Evolutionary conservation across 1,139 yeast species (phyloP).

Genomic region (Lodderomyces jiufengensis): DNA sequence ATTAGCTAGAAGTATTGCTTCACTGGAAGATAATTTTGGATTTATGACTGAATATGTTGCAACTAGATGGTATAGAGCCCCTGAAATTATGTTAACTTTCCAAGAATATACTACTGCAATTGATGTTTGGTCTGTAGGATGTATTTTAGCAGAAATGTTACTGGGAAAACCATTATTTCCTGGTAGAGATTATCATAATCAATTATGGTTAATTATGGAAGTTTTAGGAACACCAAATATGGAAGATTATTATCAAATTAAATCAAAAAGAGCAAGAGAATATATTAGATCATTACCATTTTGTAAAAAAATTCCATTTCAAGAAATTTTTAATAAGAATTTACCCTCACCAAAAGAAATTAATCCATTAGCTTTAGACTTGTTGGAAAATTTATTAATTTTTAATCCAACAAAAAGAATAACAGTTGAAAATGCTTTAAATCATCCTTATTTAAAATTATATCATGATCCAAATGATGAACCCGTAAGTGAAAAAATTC

Average conservation of each 20-base stretch:
- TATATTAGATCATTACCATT: conserved; percentile 60
- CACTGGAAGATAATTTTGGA: conserved; percentile 34
- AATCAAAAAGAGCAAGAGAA: conserved; percentile 58
- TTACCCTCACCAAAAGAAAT: conserved; percentile 13
- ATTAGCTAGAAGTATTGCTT: conserved; percentile 37
- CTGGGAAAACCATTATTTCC: conserved; percentile 71
- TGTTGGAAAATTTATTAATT: conserved; percentile 54
- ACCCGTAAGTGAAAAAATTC: conserved; percentile 56
- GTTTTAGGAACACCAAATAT: conserved; percentile 62
- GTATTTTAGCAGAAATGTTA: conserved; percentile 66
- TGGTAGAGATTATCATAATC: conserved; percentile 71
- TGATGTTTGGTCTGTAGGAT: conserved; percentile 79
- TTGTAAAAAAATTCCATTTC: conserved; percentile 44
- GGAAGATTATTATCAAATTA: conserved; percentile 54
- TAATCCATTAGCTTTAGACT: conserved; percentile 61
- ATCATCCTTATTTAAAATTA: conserved; percentile 60
- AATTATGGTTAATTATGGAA: conserved; percentile 57
- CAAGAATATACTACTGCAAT: conserved; percentile 69
- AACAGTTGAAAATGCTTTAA: conserved; percentile 60
- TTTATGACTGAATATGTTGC: conserved; percentile 72
- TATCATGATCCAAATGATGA: conserved; percentile 75
- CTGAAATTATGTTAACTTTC: conserved; percentile 70
- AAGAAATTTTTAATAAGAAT: conserved; percentile 33
- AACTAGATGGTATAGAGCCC: conserved; percentile 79
- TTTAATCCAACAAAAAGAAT: conserved; percentile 66